Evolutionary conservation across 2,329 filamentous ascomycete species (phyloP).

Genomic region (Dryadomyces quercus-mongolicae): DNA sequence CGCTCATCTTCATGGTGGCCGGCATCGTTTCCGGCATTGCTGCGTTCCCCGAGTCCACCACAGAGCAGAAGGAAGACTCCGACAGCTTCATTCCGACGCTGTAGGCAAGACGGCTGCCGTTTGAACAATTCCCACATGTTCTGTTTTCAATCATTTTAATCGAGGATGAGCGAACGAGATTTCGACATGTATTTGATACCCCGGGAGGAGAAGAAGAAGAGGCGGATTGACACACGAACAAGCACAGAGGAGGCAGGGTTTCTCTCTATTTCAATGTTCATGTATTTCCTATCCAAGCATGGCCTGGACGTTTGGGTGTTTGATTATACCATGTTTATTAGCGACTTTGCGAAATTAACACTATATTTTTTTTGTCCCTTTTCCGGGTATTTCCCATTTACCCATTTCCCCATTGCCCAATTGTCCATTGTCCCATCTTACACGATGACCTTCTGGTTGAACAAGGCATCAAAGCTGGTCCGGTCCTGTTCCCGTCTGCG

Average conservation of each 20-base stretch:
- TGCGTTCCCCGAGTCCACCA: conserved; percentile 59
- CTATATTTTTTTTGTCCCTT: too few relatives aligned
- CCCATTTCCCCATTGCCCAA: too few relatives aligned
- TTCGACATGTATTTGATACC: not conserved
- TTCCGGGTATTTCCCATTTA: too few relatives aligned
- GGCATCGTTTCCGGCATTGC: conserved; percentile 68
- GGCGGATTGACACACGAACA: too few relatives aligned
- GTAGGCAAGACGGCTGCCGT: not conserved
- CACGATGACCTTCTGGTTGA: conserved; percentile 7
- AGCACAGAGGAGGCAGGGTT: not conserved
- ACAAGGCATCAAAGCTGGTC: conserved; percentile 4
- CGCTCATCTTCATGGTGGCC: conserved; percentile 56
- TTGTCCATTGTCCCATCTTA: not conserved
- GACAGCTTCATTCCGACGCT: conserved; percentile 47
- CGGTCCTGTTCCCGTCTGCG: not conserved
- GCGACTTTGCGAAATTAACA: too few relatives aligned
- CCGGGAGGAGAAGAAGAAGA: not conserved
- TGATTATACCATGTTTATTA: too few relatives aligned
- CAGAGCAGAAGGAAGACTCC: conserved; percentile 57
- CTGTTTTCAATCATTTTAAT: not conserved
- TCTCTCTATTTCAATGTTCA: not conserved
- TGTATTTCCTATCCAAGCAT: too few relatives aligned
- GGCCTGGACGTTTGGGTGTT: too few relatives aligned
- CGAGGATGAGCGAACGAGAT: not conserved
- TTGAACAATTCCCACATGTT: too few relatives aligned